Evolutionary conservation across 1,284 basidiomycete genomes (phyloP).

Genomic region (Chalciporus sp.): DNA sequence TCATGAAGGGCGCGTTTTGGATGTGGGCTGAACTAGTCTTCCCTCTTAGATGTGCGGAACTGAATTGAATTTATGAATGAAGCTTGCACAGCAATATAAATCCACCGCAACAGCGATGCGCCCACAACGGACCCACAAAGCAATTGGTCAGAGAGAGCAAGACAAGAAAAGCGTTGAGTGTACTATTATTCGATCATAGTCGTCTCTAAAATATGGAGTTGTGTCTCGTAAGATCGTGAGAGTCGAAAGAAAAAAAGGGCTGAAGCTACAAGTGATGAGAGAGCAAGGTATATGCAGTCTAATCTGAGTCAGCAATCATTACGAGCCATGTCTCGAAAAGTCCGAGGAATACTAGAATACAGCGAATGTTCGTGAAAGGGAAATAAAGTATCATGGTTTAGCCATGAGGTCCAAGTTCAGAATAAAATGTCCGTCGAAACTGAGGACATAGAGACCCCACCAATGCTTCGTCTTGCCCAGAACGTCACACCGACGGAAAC

Average conservation of each 20-base stretch:
- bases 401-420: slow-evolving; percentile 36
- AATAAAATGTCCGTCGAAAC: slow-evolving; percentile 31
- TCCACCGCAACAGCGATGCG: not conserved
- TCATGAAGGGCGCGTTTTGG: slow-evolving; percentile 22
- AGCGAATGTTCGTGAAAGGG: not conserved
- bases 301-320: not conserved
- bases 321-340: not conserved
- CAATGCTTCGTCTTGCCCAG: slow-evolving; percentile 36
- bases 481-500: slow-evolving; percentile 40
- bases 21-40: not conserved
- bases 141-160: no score
- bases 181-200: not conserved
- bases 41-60: not conserved
- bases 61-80: no score
- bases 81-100: no score
- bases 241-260: not conserved
- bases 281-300: not conserved
- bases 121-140: not conserved
- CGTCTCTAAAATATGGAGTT: not conserved
- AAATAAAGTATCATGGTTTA: not conserved
- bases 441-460: slow-evolving; percentile 38
- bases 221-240: not conserved
- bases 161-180: not conserved
- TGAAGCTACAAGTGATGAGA: not conserved
- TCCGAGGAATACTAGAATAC: not conserved